Percentiles rank a stretch among this genome's conserved stretches.
Conservation (phyloP, 495 filamentous ascomycete genomes). For the Hypoxylon rickii region DNA sequence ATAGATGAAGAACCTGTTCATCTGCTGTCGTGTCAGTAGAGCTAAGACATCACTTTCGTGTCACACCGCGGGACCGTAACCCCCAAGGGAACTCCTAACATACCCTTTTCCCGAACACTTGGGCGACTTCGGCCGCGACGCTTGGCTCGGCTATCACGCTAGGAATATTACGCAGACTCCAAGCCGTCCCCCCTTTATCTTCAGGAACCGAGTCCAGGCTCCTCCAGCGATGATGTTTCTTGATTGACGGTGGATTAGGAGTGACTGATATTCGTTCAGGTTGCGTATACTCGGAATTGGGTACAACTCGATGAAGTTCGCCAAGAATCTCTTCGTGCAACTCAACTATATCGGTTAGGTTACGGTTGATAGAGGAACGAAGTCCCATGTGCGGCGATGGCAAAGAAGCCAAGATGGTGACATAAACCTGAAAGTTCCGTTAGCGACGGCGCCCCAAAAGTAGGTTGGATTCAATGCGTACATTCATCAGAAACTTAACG, state of each 20-base stretch:
- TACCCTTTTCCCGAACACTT: constrained; percentile 76
- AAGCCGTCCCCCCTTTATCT: constrained; percentile 41
- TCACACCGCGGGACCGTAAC: background rate
- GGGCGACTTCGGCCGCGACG: constrained; percentile 74
- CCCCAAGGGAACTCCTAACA: constrained; percentile 18
- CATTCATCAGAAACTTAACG: constrained; percentile 82
- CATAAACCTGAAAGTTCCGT: constrained; percentile 60
- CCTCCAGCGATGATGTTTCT: constrained; percentile 59
- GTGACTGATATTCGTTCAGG: constrained; percentile 36
- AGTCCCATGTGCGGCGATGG: constrained; percentile 59
- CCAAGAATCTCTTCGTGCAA: constrained; percentile 72
- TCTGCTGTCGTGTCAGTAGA: constrained; percentile 52
- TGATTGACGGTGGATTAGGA: constrained; percentile 27
- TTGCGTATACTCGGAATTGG: constrained; percentile 64
- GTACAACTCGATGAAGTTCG: constrained; percentile 65
- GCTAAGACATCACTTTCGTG: constrained; percentile 8
- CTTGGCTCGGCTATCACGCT: constrained; percentile 68
- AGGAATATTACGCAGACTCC: constrained; percentile 52
- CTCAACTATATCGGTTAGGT: constrained; percentile 70
- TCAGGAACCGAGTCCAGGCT: constrained; percentile 66
- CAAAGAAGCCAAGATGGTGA: constrained; percentile 65
- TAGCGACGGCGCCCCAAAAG: background rate
- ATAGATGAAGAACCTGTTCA: constrained; percentile 80
- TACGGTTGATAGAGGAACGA: constrained; percentile 65
- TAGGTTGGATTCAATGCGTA: constrained; percentile 45